phyloP scores from a whole-genome alignment of 805 yeast genomes.

The Nakazawaea wickerhamii region DNA sequence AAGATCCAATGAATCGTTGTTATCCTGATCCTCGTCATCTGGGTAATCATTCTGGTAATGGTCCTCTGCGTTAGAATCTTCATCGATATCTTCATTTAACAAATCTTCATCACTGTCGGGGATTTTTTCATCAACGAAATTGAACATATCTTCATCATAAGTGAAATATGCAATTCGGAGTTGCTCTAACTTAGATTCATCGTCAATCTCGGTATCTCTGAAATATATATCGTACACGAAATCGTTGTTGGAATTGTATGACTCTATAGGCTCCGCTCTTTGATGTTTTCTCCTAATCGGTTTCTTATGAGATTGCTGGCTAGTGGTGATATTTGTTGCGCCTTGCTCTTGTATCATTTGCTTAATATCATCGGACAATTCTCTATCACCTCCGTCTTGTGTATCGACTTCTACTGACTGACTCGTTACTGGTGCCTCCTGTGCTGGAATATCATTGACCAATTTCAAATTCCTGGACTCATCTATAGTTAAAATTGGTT shows the following conservation, averaged over 20 bases:
- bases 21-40: conserved; percentile 76
- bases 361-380: conserved; percentile 44
- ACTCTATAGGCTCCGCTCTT: conserved; percentile 6
- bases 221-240: conserved; percentile 91
- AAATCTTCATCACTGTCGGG: conserved; percentile 27
- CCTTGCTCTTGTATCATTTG: conserved; percentile 9
- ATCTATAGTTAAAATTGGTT: conserved; percentile 8
- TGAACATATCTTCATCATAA: conserved; percentile 46
- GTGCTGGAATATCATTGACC: background rate
- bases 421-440: background rate
- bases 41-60: conserved; percentile 93
- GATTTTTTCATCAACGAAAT: conserved; percentile 28
- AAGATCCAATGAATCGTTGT: conserved; percentile 10
- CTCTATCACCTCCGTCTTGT: conserved; percentile 45
- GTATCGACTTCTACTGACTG: conserved; percentile 17
- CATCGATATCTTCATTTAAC: conserved; percentile 50
- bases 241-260: conserved; percentile 30
- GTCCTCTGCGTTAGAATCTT: conserved; percentile 87
- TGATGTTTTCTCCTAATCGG: conserved; percentile 11
- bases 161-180: conserved; percentile 45
- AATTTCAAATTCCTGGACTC: conserved; percentile 4
- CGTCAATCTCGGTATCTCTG: conserved; percentile 46
- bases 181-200: conserved; percentile 31
- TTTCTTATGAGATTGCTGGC: conserved; percentile 4
- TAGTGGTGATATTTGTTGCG: background rate